Conservation (phyloP, 2,329 filamentous ascomycete species). For the Trichocomaceae sp. region DNA sequence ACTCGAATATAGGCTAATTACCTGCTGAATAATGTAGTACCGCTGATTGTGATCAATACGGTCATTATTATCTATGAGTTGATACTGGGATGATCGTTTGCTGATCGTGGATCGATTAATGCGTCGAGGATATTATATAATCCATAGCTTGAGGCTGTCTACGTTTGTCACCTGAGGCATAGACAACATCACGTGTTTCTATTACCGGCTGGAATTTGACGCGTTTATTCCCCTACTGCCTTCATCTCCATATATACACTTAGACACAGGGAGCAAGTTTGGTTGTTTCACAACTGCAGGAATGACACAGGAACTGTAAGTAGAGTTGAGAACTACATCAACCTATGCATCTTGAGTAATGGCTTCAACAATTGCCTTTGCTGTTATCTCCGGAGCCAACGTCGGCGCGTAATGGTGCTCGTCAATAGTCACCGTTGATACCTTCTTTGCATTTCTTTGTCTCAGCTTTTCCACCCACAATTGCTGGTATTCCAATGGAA, state of each 20-base stretch:
- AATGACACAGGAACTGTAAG: no score
- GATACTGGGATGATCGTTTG: slow-evolving; percentile 54
- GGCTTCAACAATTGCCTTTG: slow-evolving; percentile 13
- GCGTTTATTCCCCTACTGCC: no score
- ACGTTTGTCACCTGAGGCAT: background rate
- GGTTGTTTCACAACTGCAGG: no score
- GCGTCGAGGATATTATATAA: background rate
- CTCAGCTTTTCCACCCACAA: slow-evolving; percentile 26
- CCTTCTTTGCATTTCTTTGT: slow-evolving; percentile 25
- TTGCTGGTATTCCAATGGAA: slow-evolving; percentile 24
- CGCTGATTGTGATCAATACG: slow-evolving; percentile 74
- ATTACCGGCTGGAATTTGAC: no score
- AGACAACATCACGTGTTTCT: background rate
- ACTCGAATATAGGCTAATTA: background rate
- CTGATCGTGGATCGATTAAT: background rate
- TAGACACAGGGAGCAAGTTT: no score
- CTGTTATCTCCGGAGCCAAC: slow-evolving; percentile 19
- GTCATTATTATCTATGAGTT: slow-evolving; percentile 78
- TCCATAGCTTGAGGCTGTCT: background rate
- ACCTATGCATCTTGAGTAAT: background rate
- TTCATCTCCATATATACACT: no score
- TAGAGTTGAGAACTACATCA: no score
- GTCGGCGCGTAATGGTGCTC: slow-evolving; percentile 26
- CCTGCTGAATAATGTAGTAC: slow-evolving; percentile 51
- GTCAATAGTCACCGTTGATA: slow-evolving; percentile 27